Evolutionary conservation across 2,329 filamentous ascomycete genomes (phyloP).

Genomic region (Alternaria solani): DNA sequence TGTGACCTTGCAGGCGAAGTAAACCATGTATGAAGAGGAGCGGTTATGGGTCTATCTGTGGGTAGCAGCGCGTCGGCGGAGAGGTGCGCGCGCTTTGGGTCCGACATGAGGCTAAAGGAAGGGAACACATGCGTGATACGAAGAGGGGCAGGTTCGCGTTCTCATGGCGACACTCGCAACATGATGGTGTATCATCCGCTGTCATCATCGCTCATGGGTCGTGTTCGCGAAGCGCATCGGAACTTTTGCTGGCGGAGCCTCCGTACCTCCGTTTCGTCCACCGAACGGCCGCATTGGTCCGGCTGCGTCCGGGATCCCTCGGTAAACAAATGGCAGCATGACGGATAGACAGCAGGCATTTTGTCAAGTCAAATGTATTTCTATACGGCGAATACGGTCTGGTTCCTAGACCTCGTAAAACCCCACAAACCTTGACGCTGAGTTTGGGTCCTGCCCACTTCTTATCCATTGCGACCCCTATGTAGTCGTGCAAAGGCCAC

Average conservation of each 20-base stretch:
- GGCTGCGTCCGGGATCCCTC: constrained; percentile 6
- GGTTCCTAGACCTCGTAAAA: not conserved
- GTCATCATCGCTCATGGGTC: constrained; percentile 4
- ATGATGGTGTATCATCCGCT: not conserved
- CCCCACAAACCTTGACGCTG: not conserved
- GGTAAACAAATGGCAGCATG: not conserved
- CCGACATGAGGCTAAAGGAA: constrained; percentile 30
- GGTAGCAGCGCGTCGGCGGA: constrained; percentile 15
- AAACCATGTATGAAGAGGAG: constrained; percentile 42
- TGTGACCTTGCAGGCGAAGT: constrained; percentile 46
- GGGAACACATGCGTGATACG: constrained; percentile 11
- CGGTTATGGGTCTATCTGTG: constrained; percentile 33
- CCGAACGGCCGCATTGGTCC: constrained; percentile 27
- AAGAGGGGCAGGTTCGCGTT: not conserved
- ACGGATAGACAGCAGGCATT: constrained; percentile 11
- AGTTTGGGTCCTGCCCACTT: not conserved
- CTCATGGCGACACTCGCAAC: constrained; percentile 8
- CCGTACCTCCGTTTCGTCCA: constrained; percentile 21
- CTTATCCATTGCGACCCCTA: not conserved
- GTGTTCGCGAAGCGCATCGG: constrained; percentile 1
- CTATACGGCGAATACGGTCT: not conserved
- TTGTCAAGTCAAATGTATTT: not conserved
- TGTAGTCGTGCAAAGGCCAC: not conserved
- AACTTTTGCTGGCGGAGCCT: constrained; percentile 8
- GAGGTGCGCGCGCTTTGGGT: constrained; percentile 21